A percentile compares a stretch with the other conserved stretches of the same genome.
Conservation (phyloP, 768 basidiomycete genomes). For the Lactarius vividus region DNA sequence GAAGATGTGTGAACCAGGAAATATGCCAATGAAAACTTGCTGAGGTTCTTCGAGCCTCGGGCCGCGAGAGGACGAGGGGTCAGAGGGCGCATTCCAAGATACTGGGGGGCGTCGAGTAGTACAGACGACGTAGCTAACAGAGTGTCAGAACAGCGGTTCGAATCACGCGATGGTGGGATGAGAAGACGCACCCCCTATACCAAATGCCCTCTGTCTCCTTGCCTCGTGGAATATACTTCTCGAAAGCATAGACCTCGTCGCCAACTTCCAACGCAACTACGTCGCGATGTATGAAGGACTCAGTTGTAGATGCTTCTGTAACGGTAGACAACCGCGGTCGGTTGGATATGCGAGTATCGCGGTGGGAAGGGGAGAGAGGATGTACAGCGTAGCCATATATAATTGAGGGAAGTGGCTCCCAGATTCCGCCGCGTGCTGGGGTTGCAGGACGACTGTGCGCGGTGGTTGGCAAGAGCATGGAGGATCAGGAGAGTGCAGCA, state of each 20-base stretch:
- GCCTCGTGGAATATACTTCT: slow-evolving; percentile 73
- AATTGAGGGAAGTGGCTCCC: slow-evolving; percentile 68
- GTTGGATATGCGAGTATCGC: slow-evolving; percentile 64
- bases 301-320: slow-evolving; percentile 58
- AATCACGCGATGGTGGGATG: slow-evolving; percentile 16
- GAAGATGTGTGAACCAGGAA: slow-evolving; percentile 86
- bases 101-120: slow-evolving; percentile 72
- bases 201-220: slow-evolving; percentile 80
- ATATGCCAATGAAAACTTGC: slow-evolving; percentile 92
- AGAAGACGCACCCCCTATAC: slow-evolving; percentile 78
- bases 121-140: slow-evolving; percentile 76
- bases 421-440: slow-evolving; percentile 43
- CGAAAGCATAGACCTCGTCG: slow-evolving; percentile 96
- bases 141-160: slow-evolving; percentile 14
- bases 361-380: slow-evolving; percentile 71
- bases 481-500: background rate
- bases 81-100: slow-evolving; percentile 57
- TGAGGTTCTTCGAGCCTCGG: slow-evolving; percentile 73
- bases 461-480: slow-evolving; percentile 17
- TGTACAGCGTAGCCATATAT: slow-evolving; percentile 92
- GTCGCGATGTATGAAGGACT: slow-evolving; percentile 63
- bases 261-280: slow-evolving; percentile 89
- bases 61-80: slow-evolving; percentile 52
- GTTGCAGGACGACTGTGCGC: slow-evolving; percentile 24
- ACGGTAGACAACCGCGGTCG: slow-evolving; percentile 59